Conservation (phyloP, 2,329 filamentous ascomycete genomes). For the Aspergillus sp. region DNA sequence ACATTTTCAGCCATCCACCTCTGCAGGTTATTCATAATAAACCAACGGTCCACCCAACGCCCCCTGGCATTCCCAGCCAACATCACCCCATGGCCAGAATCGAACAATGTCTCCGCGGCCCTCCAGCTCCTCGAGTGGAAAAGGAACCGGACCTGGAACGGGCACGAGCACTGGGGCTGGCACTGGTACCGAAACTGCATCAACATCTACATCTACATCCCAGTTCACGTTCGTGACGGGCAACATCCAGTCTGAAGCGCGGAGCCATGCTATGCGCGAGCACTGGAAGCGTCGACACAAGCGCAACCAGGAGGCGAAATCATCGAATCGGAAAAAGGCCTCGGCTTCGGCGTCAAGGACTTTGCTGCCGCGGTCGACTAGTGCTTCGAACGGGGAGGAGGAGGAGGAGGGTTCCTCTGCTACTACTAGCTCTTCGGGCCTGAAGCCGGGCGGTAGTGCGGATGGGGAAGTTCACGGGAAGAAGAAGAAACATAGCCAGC, state of each 20-base stretch:
- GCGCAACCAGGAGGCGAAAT: constrained; percentile 14
- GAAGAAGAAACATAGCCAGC: neutral
- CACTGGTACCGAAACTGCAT: too few relatives aligned
- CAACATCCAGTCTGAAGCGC: constrained; percentile 20
- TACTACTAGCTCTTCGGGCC: neutral
- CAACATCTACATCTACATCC: neutral
- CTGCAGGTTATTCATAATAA: too few relatives aligned
- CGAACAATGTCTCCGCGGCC: neutral
- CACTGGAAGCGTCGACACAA: constrained; percentile 35
- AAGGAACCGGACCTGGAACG: too few relatives aligned
- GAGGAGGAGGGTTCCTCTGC: too few relatives aligned
- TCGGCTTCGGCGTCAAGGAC: neutral
- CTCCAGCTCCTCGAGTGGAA: neutral
- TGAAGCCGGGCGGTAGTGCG: neutral
- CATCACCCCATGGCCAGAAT: neutral
- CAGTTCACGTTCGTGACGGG: constrained; percentile 25
- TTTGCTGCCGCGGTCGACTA: neutral
- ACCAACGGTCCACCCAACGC: too few relatives aligned
- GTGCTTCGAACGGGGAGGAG: neutral
- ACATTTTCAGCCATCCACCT: too few relatives aligned
- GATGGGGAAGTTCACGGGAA: neutral
- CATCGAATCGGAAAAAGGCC: neutral
- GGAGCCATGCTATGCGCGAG: constrained; percentile 41
- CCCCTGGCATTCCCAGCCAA: neutral
- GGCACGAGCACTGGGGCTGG: too few relatives aligned